phyloP scores from a whole-genome alignment of 495 filamentous ascomycete species.

The Geopyxis carbonaria region DNA sequence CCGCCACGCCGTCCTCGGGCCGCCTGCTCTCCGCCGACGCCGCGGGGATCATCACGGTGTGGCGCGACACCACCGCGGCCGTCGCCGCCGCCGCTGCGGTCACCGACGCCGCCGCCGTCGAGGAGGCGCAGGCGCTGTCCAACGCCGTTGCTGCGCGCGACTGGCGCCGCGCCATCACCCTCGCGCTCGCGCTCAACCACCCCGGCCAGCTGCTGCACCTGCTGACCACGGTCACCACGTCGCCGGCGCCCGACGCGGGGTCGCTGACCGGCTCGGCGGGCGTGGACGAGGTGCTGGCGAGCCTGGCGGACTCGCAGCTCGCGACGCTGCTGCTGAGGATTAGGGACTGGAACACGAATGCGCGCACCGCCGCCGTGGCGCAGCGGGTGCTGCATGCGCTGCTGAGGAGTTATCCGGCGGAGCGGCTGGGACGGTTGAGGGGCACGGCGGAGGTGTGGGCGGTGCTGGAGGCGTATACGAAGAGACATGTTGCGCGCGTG shows the following conservation, averaged over 20 bases:
- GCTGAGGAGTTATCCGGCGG: constrained; percentile 58
- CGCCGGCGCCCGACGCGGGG: constrained; percentile 38
- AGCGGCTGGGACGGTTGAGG: constrained; percentile 50
- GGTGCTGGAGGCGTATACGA: constrained; percentile 69
- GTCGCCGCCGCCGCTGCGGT: constrained; percentile 52
- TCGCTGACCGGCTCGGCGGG: constrained; percentile 54
- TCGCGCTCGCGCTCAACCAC: constrained; percentile 85
- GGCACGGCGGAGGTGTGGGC: constrained; percentile 65
- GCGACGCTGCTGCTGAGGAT: constrained; percentile 59
- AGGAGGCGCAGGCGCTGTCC: constrained; percentile 80
- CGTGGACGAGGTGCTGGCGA: constrained; percentile 68
- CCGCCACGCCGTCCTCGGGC: constrained; percentile 23
- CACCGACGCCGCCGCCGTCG: constrained; percentile 60
- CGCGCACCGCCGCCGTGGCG: constrained; percentile 63
- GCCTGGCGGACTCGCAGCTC: constrained; percentile 67
- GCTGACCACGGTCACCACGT: constrained; percentile 61
- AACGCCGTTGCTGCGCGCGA: constrained; percentile 75
- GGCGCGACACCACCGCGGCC: constrained; percentile 75
- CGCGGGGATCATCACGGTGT: constrained; percentile 83
- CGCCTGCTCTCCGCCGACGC: constrained; percentile 70
- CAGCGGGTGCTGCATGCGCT: constrained; percentile 72
- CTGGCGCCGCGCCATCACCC: constrained; percentile 79
- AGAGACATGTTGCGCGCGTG: constrained; percentile 72
- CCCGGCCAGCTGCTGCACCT: constrained; percentile 64
- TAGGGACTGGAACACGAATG: constrained; percentile 94